Base-by-base conservation (phyloP, 1,139 yeast genomes). In the Yamadazyma sp. region DNA sequence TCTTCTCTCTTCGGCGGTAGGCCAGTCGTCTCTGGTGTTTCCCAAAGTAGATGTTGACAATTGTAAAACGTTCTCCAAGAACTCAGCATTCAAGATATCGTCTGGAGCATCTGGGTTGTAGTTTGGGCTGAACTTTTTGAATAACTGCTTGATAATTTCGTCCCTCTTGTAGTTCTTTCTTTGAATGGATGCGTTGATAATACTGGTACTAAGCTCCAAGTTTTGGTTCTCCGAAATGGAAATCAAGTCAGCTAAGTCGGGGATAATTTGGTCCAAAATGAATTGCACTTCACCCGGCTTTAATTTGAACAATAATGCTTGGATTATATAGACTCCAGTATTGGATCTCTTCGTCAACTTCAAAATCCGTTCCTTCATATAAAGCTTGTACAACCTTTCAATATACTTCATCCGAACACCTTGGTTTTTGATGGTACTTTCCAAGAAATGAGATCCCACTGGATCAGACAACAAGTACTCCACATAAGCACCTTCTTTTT, bases 381-480 rank as follows among this genome's bases (percentile, higher is more conserved):
- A 87, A 9, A 78, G 58, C 35, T 65, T 68, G 62, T 82, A 87
- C 36, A 90, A 62, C 51, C 95, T 75, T 50, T 82, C 86, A 31
- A 85, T 76, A 52, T 80, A 79, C 49, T 79, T 82, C 43, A 77
- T 63, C 48, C 94, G 80, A 35, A 85, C 85, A 12, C 76, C 76
- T 39, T 76, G 78, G 42, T 68, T 66, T 35, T 76, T 78, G 38
- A 90, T 70, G 16, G 81, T 75, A 14, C 82, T 74, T 60, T 90
- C 90, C 30, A 90, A 68, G 64, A 90, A 89, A 62, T 89, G 97
- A 1, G 95, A 84, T 1, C 97, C 98, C 12, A 89, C 88, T 1
- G 95, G 73, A 54, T 90, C 96, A 6, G 94, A 82, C 36, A 90
- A 64, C 41, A 90, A 69, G 55, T 86, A 86, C 56, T 89, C 96